phyloP scores from a whole-genome alignment of 352 stramenopile species.

The Globisporangium orthogonon region DNA sequence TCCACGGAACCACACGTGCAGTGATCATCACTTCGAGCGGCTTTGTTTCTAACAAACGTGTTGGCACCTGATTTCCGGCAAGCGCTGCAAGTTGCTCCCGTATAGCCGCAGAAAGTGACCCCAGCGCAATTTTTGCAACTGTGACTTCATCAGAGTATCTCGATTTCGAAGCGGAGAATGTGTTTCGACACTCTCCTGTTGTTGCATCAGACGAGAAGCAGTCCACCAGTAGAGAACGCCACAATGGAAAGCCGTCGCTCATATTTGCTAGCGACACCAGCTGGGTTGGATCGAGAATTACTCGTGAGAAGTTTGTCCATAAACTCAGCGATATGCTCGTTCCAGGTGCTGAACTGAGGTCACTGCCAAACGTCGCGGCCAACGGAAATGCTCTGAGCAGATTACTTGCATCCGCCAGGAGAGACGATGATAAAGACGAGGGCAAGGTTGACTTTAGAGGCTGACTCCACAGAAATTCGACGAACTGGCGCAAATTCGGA shows the following conservation, averaged over 20 bases:
- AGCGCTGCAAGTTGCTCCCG: neutral
- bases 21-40: constrained; percentile 20
- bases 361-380: neutral
- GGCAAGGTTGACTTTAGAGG: constrained; percentile 2
- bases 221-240: constrained; percentile 26
- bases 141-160: constrained; percentile 2
- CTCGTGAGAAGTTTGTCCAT: constrained; percentile 14
- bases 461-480: constrained; percentile 47
- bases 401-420: constrained; percentile 8
- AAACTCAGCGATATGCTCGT: neutral
- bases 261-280: constrained; percentile 23
- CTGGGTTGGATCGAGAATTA: constrained; percentile 27
- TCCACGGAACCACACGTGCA: constrained; percentile 28
- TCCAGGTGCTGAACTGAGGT: neutral
- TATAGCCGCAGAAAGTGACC: neutral
- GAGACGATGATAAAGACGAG: constrained; percentile 2
- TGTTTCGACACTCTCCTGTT: constrained; percentile 18
- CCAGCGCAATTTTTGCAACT: neutral
- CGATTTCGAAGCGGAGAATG: neutral
- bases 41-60: neutral
- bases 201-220: constrained; percentile 28
- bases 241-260: constrained; percentile 28
- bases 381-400: constrained; percentile 21
- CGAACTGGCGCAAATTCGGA: constrained; percentile 33
- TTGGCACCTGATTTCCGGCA: neutral